Percentiles rank a stretch among this genome's conserved stretches.
Conservation (phyloP, 2,329 filamentous ascomycete species). For the Cercospora sojina region DNA sequence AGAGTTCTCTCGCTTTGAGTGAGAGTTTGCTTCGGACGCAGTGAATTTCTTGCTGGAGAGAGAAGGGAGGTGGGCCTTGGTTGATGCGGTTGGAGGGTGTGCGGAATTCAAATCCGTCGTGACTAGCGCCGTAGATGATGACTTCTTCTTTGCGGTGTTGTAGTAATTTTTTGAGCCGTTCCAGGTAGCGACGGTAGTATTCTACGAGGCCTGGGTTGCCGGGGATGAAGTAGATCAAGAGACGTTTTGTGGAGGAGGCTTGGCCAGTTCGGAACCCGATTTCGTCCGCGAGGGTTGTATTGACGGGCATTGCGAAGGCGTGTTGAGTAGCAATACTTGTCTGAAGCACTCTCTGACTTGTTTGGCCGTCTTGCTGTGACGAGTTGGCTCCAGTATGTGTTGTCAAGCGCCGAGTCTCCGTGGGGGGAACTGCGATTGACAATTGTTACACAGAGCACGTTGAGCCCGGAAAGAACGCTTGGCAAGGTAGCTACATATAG, state of each 20-base stretch:
- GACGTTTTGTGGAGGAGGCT: neutral
- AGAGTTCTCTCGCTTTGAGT: slow-evolving; percentile 12
- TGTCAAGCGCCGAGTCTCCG: neutral
- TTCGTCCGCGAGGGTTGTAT: slow-evolving; percentile 4
- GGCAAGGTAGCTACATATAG: neutral
- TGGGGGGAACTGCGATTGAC: neutral
- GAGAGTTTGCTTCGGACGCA: slow-evolving; percentile 48
- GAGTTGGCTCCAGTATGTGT: neutral
- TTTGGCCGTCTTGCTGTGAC: neutral
- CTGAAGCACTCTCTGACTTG: neutral
- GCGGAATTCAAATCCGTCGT: slow-evolving; percentile 46
- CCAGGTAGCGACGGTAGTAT: slow-evolving; percentile 70
- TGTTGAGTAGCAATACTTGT: neutral
- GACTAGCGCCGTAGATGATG: slow-evolving; percentile 42
- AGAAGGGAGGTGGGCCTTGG: slow-evolving; percentile 18
- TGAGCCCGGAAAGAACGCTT: slow-evolving; percentile 1
- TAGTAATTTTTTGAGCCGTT: slow-evolving; percentile 48
- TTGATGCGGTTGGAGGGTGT: slow-evolving; percentile 2
- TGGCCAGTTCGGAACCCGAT: slow-evolving; percentile 2
- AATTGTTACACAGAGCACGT: neutral
- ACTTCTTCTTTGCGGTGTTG: slow-evolving; percentile 32
- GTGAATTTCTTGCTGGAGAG: slow-evolving; percentile 40
- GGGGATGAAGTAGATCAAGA: slow-evolving; percentile 69
- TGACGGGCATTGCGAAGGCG: neutral
- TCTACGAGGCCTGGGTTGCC: slow-evolving; percentile 75